phyloP scores from a whole-genome alignment of 140 eudicot genomes.

The Cichorium intybus region DNA sequence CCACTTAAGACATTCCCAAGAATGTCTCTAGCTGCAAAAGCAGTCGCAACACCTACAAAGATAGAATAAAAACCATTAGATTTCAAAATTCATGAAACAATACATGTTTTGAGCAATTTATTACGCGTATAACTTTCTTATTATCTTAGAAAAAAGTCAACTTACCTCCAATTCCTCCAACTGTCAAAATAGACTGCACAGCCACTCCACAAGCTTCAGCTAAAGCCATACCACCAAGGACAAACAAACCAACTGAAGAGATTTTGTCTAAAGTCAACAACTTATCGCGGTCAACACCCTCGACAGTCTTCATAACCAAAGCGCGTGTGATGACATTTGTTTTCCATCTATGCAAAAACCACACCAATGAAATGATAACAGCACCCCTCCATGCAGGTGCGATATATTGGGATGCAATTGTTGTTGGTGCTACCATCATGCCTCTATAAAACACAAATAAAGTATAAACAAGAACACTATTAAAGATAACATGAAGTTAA shows the following conservation, averaged over 20 bases:
- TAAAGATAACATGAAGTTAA: slow-evolving; percentile 1
- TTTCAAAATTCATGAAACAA: background rate
- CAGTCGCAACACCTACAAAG: slow-evolving; percentile 93
- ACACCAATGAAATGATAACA: slow-evolving; percentile 65
- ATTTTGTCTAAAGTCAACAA: slow-evolving; percentile 70
- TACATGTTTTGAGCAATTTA: slow-evolving; percentile 4
- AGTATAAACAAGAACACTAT: background rate
- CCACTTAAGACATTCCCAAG: slow-evolving; percentile 96
- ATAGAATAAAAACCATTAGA: slow-evolving; percentile 12
- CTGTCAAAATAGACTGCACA: slow-evolving; percentile 86
- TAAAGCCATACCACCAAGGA: slow-evolving; percentile 72
- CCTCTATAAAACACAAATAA: slow-evolving; percentile 49
- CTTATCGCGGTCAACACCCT: slow-evolving; percentile 55
- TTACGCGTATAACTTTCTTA: background rate
- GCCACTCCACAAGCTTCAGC: slow-evolving; percentile 99
- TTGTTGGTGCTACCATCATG: slow-evolving; percentile 79
- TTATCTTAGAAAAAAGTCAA: background rate
- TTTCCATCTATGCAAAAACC: slow-evolving; percentile 99
- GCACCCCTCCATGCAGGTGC: slow-evolving; percentile 88
- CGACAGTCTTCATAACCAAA: slow-evolving; percentile 43
- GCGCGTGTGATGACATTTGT: slow-evolving; percentile 75
- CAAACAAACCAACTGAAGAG: slow-evolving; percentile 87
- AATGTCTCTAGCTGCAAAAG: slow-evolving; percentile 87
- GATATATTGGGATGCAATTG: slow-evolving; percentile 62
- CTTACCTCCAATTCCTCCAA: slow-evolving; percentile 98